phyloP scores from a whole-genome alignment of 192 early-diverging fungal genomes.

The Phycomyces nitens region DNA sequence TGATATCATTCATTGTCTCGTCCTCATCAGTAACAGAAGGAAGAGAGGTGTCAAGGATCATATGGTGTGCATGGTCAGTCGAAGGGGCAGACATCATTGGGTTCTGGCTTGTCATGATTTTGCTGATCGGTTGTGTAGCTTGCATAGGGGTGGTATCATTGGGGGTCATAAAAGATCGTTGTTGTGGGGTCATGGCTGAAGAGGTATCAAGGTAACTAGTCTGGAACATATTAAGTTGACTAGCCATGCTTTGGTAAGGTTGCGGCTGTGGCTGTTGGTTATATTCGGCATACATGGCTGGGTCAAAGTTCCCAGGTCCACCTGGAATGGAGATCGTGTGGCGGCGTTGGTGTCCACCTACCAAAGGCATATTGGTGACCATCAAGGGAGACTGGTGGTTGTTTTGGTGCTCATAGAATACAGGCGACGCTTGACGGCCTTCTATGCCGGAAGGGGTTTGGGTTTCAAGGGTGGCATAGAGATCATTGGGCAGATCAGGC shows the following conservation, averaged over 20 bases:
- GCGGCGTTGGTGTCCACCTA: neutral
- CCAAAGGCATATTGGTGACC: no score
- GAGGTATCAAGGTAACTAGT: no score
- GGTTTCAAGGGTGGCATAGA: no score
- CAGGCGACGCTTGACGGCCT: neutral
- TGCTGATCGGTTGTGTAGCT: neutral
- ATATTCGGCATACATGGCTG: neutral
- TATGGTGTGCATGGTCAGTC: neutral
- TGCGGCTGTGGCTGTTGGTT: neutral
- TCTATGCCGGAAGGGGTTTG: no score
- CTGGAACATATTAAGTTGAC: no score
- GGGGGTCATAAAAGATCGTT: no score
- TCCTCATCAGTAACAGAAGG: neutral
- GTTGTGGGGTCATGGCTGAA: no score
- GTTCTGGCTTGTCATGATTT: neutral
- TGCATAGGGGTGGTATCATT: neutral
- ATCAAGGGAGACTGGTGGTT: neutral
- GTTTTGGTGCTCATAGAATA: neutral
- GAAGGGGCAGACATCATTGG: neutral
- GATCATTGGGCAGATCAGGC: no score
- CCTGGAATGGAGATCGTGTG: neutral
- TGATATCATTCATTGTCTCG: neutral
- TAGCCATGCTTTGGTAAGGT: neutral
- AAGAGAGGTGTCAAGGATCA: neutral
- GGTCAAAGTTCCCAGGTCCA: neutral